Evolutionary conservation across 208 protist species (phyloP).

Genomic region (Blastocrithidia nonstop): DNA sequence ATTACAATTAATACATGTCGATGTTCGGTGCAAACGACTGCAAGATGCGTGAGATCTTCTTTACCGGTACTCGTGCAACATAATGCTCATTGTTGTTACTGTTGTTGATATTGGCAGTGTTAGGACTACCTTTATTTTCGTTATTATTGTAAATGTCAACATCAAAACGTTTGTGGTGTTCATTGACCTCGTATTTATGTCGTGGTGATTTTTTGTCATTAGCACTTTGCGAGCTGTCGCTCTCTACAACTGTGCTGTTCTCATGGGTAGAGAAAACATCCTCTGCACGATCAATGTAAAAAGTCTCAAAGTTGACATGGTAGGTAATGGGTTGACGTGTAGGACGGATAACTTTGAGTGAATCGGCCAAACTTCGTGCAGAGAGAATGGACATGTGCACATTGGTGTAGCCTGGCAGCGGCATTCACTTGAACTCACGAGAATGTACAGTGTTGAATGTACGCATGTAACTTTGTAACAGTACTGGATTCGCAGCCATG

Average conservation of each 20-base stretch:
- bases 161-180: too few relatives aligned
- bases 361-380: constrained; percentile 6
- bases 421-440: constrained; percentile 17
- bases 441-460: constrained; percentile 10
- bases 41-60: constrained; percentile 6
- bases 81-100: constrained; percentile 3
- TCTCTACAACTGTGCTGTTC: background rate
- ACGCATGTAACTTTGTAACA: constrained; percentile 4
- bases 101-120: background rate
- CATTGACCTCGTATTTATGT: too few relatives aligned
- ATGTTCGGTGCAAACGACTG: constrained; percentile 7
- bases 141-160: too few relatives aligned
- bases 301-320: constrained; percentile 7
- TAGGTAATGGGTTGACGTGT: constrained; percentile 10
- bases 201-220: too few relatives aligned
- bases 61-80: constrained; percentile 3
- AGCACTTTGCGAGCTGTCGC: too few relatives aligned
- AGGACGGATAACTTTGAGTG: constrained; percentile 1
- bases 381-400: constrained; percentile 7
- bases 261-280: background rate
- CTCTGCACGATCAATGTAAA: constrained; percentile 9
- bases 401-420: constrained; percentile 4
- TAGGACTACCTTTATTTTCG: background rate
- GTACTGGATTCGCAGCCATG: too few relatives aligned
- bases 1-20: background rate